Conservation (phyloP, 2,329 filamentous ascomycete genomes). For the Colletotrichum spaethianum region DNA sequence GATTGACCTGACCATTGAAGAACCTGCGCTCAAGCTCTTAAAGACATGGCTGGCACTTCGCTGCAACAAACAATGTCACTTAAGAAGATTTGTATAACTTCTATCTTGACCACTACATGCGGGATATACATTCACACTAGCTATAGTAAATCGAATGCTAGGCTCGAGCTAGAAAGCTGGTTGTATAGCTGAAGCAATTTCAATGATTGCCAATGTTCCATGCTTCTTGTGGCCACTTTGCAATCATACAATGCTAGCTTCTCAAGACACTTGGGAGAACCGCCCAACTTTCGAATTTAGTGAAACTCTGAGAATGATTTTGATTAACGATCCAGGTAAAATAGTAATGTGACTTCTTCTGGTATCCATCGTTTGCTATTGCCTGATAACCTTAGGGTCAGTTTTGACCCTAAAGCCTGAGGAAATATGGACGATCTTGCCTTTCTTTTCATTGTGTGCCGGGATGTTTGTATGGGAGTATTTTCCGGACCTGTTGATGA, state of each 20-base stretch:
- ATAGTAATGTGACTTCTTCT: neutral
- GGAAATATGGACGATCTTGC: neutral
- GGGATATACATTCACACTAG: neutral
- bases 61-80: neutral
- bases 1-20: neutral
- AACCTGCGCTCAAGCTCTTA: too few species aligned
- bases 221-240: too few species aligned
- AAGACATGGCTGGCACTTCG: neutral
- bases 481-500: neutral
- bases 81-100: accelerated
- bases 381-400: neutral
- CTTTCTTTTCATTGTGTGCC: neutral
- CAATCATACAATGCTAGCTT: too few species aligned
- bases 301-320: too few species aligned
- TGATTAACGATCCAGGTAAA: too few species aligned
- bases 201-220: too few species aligned
- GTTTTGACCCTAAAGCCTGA: neutral
- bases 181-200: too few species aligned
- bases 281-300: too few species aligned
- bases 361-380: neutral
- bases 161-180: too few species aligned
- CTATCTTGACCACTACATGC: too few species aligned
- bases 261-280: neutral
- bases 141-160: too few species aligned
- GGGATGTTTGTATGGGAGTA: neutral